Evolutionary conservation across 2,329 filamentous ascomycete species (phyloP), one percentile per base, ranked within the genome.

Genomic region (Fusarium hainanense): DNA sequence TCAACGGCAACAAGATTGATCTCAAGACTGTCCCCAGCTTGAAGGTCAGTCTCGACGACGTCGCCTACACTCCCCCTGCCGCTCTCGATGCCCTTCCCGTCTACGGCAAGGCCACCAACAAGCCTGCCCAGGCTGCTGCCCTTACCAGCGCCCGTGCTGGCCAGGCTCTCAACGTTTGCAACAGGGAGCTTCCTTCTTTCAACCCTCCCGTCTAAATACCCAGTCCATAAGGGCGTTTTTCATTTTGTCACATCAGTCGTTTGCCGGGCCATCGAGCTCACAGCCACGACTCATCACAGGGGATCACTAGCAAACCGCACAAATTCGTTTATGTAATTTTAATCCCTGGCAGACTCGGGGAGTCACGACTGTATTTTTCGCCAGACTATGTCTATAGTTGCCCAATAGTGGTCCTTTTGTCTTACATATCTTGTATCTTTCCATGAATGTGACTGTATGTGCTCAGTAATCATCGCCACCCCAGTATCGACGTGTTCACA

Each of bases 1-100:
- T 70, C 12, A 74, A 83, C 21, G 81, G 79, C 64, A 76, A 83
- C 52, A 72, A 77, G 56, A 49, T 84, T 30, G 75, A 78, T 9
- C 67, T 84, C 54, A 61, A 49, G n/a, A 56, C 48, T 27, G 75
- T 77, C 11, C 74, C 79, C 23, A 82, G 82, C 66, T 76, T 84
- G 47, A 70, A 77, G 51, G 28, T 83, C 40, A 71, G 64, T 40
- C 68, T 71, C 20, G 68, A 69, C 40, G 74, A 77, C 32, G 76
- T 79, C 62, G 59, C 75, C 8, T 74, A 76, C 51, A 76, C 72
- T 18, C 73, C 72, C 49, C 64, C 77, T 25, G 57, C 57, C 9
- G 68, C 71, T 7, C 48, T 74, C 12, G 66, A 72, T 34, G 66
- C 76, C 47, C 75, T 81, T 10, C 79, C 79, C 32, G 71, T 54